Conservation (phyloP, 768 basidiomycete genomes). For the Mrakia hoshinonis region DNA sequence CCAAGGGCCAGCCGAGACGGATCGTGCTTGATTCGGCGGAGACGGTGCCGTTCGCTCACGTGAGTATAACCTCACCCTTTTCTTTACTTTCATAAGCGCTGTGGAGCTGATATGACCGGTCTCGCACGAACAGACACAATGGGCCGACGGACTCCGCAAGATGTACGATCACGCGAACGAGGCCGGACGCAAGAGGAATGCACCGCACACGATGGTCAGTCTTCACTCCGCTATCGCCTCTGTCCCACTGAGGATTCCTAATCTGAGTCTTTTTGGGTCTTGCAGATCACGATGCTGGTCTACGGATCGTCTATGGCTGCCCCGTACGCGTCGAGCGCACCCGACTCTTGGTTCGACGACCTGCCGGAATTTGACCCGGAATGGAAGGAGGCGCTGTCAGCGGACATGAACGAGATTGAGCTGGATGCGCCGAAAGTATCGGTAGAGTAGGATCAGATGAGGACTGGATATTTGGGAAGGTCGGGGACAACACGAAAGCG, state of each 20-base stretch:
- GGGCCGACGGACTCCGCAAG: background rate
- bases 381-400: background rate
- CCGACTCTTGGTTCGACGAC: background rate
- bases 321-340: background rate
- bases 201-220: background rate
- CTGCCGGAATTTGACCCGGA: background rate
- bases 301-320: background rate
- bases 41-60: background rate
- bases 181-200: background rate
- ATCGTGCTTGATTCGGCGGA: background rate
- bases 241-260: background rate
- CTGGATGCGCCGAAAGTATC: background rate
- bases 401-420: background rate
- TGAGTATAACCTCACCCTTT: background rate
- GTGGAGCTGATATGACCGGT: no score
- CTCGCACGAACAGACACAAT: conserved; percentile 12
- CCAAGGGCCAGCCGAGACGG: background rate
- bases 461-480: no score
- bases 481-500: no score
- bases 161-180: background rate
- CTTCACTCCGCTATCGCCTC: background rate
- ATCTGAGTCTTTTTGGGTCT: background rate
- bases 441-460: background rate
- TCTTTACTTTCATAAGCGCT: background rate
- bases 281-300: background rate